Percentiles rank a stretch among this genome's conserved stretches.
Conservation (phyloP, 2,329 filamentous ascomycete species). For the Madurella mycetomatis region DNA sequence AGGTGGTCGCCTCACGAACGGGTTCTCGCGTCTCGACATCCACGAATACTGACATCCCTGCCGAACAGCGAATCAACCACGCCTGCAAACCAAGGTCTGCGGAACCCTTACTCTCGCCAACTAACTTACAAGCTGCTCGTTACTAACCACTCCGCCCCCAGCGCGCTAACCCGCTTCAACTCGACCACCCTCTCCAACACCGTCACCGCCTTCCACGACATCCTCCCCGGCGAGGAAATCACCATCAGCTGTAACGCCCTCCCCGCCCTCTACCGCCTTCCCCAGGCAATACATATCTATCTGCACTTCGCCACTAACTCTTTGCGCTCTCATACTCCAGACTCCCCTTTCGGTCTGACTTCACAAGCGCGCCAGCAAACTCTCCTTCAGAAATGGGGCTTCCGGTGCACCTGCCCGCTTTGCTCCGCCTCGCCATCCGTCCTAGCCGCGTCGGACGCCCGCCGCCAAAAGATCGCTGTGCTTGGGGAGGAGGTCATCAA, state of each 20-base stretch:
- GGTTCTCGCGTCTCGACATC: not conserved
- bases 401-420: conserved; percentile 28
- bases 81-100: conserved; percentile 36
- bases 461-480: conserved; percentile 19
- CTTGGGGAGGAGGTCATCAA: conserved; percentile 18
- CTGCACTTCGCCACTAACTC: not conserved
- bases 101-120: not conserved
- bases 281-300: too few species aligned
- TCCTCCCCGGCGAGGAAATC: conserved; percentile 28
- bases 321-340: conserved; percentile 3
- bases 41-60: not conserved
- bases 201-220: conserved; percentile 25
- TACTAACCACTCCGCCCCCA: conserved; percentile 2
- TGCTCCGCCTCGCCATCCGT: conserved; percentile 15
- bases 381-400: conserved; percentile 26
- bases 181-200: conserved; percentile 23
- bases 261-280: not conserved
- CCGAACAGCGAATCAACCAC: conserved; percentile 34
- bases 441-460: conserved; percentile 24
- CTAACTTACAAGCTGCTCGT: not conserved
- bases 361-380: conserved; percentile 17
- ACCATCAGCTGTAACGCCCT: conserved; percentile 29
- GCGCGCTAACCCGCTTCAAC: conserved; percentile 24
- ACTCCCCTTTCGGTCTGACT: conserved; percentile 21
- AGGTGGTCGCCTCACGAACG: conserved; percentile 9